Base-by-base conservation (phyloP, 2,329 filamentous ascomycete species). In the Hymenoscyphus repandus region DNA sequence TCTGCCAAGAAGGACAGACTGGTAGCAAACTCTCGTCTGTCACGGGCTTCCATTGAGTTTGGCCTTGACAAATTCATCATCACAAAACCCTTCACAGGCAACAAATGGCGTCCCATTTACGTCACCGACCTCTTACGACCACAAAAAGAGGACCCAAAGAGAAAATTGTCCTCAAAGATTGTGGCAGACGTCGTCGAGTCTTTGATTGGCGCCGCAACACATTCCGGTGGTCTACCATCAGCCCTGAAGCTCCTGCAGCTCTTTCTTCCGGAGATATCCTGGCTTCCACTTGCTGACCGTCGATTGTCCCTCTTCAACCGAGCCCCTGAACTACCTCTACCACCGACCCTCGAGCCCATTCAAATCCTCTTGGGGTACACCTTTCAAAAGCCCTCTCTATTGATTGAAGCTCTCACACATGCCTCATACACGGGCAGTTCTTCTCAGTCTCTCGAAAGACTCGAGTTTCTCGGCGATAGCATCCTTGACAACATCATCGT, bases 101-200 rank as follows among this genome's bases (percentile, higher is more conserved):
- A 71, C 0, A 87, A 85, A 62, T 97, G 92, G 92, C 70, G 74
- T 1, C 85, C 88, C 0, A 68, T 77, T 0, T 86, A 87, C 55
- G 70, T 79, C 5, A 67, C 70, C 2, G 69, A 78, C 15, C 61
- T 73, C 1, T 53, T 73, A 15, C 32, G 18, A 54, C 45, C 47
- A 37, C 49, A 62, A 4, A 15, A 6, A 13, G 32, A 45, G 22
- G 62, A 53, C 48, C 45, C 12, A 30, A 51, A 44, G 48, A 51
- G 49, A 54, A 68, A 61, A 41, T 64, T 90, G 31, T 86, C 88
- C 0, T 86, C 82, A 1, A 97, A 97, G 65, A 80, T 80, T 0
- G 76, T 96, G 6, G 92, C 92, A 3, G 92, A 97, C 61, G 84
- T 96, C 0, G 78, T 96, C 0, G 92, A 97, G 65, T 80, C 91